These are phyloP conservation scores for Kurtzmaniella quercitrusa DNA, from an alignment of 1,139 yeast species.

Conservation along the genomic window DNA sequence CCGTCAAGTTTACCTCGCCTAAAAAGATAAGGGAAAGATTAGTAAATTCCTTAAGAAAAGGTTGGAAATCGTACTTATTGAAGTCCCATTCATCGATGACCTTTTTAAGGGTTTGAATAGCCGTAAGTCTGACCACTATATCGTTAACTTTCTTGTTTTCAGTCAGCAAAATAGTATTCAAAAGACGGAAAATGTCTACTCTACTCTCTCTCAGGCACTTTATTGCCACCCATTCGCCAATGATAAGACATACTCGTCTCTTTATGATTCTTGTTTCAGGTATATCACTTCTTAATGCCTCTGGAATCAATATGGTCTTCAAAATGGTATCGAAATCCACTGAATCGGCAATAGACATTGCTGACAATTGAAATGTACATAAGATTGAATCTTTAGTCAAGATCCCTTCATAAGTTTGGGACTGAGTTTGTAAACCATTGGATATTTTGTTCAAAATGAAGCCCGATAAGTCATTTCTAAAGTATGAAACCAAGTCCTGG, in stretches of 20 bases:
- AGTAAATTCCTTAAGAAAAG: slow-evolving; percentile 56
- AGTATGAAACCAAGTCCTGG: slow-evolving; percentile 65
- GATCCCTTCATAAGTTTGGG: slow-evolving; percentile 37
- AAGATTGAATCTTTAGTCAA: slow-evolving; percentile 75
- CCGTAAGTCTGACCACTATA: slow-evolving; percentile 69
- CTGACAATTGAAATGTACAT: slow-evolving; percentile 76
- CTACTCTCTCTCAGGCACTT: slow-evolving; percentile 59
- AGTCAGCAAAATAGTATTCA: slow-evolving; percentile 42
- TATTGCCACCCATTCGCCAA: slow-evolving; percentile 76
- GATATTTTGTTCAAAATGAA: slow-evolving; percentile 64
- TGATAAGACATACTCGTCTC: slow-evolving; percentile 71
- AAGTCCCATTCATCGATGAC: slow-evolving; percentile 88
- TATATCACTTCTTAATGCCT: slow-evolving; percentile 45
- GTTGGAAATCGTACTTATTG: slow-evolving; percentile 59
- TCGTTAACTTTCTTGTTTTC: slow-evolving; percentile 49
- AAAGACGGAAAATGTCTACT: slow-evolving; percentile 55
- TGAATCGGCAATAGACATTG: slow-evolving; percentile 58
- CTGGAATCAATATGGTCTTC: slow-evolving; percentile 60
- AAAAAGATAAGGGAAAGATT: slow-evolving; percentile 44
- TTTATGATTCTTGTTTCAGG: slow-evolving; percentile 60
- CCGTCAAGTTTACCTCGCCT: slow-evolving; percentile 52
- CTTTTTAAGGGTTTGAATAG: slow-evolving; percentile 65
- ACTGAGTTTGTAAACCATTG: slow-evolving; percentile 31
- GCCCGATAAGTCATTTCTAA: slow-evolving; percentile 57
- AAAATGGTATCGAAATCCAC: slow-evolving; percentile 64